A percentile compares a stretch with the other conserved stretches of the same genome.
Evolutionary conservation across 805 yeast genomes (phyloP).

Genomic region (Clavispora phyllophila): DNA sequence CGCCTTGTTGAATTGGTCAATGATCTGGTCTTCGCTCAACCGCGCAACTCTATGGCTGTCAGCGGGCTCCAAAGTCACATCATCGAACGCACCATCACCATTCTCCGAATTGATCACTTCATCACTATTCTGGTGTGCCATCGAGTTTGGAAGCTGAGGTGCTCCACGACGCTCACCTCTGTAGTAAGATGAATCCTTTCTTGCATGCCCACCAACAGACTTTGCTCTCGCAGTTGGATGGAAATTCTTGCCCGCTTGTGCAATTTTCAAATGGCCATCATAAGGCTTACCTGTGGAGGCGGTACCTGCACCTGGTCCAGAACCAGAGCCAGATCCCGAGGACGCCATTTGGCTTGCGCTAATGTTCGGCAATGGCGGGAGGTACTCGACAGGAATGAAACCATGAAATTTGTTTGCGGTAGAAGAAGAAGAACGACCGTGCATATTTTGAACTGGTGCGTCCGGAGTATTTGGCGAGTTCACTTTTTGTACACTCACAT

Average conservation of each 20-base stretch:
- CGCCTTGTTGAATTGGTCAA: constrained; percentile 46
- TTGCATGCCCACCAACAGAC: constrained; percentile 72
- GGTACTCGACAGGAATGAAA: constrained; percentile 38
- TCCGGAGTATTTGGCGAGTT: background rate
- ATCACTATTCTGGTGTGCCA: constrained; percentile 43
- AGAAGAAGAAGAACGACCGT: constrained; percentile 16
- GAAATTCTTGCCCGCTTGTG: constrained; percentile 22
- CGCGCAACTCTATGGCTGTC: constrained; percentile 30
- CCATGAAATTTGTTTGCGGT: constrained; percentile 29
- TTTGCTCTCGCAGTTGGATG: constrained; percentile 89
- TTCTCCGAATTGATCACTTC: constrained; percentile 24
- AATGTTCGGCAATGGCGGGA: constrained; percentile 42
- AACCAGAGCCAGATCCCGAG: background rate
- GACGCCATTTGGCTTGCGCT: constrained; percentile 23
- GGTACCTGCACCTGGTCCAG: background rate
- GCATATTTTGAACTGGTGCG: background rate
- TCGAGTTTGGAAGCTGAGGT: constrained; percentile 43
- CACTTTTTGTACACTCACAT: background rate
- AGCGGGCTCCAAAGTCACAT: constrained; percentile 41
- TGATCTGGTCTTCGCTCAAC: constrained; percentile 36
- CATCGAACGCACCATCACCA: constrained; percentile 53
- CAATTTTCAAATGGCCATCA: background rate
- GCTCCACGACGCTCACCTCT: constrained; percentile 17
- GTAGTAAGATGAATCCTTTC: constrained; percentile 49
- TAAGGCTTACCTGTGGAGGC: constrained; percentile 5